Evolutionary conservation across 352 stramenopile species (phyloP).

Genomic region (Globisporangium ultimum): DNA sequence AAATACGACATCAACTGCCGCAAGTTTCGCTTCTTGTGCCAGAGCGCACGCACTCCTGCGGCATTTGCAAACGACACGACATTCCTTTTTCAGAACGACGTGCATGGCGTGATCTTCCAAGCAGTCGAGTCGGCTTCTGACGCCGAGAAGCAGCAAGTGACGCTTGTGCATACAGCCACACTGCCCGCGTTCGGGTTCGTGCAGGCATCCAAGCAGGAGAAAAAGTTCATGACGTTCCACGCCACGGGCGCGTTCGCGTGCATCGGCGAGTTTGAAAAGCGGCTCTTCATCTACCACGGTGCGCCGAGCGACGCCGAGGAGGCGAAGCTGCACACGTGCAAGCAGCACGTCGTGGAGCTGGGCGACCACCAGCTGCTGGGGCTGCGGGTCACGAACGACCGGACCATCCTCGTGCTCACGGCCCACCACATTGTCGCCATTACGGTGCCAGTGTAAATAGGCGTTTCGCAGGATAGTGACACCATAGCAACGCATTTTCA

Average conservation of each 20-base stretch:
- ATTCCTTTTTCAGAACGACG: constrained; percentile 80
- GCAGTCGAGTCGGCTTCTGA: constrained; percentile 16
- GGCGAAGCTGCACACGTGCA: constrained; percentile 37
- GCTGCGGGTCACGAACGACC: constrained; percentile 39
- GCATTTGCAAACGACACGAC: constrained; percentile 10
- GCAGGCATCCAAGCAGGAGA: constrained; percentile 85
- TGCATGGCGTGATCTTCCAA: constrained; percentile 67
- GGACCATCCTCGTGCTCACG: constrained; percentile 54
- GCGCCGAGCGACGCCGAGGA: constrained; percentile 23
- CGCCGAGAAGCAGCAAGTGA: constrained; percentile 17
- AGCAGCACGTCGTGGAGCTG: constrained; percentile 71
- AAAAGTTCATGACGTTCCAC: constrained; percentile 78
- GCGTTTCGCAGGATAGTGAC: neutral
- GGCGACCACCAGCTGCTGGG: constrained; percentile 62
- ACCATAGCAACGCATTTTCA: neutral
- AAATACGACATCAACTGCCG: constrained; percentile 64
- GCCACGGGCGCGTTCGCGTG: constrained; percentile 47
- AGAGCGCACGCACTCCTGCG: constrained; percentile 17
- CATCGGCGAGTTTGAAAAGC: constrained; percentile 77
- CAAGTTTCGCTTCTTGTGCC: constrained; percentile 61
- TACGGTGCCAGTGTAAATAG: constrained; percentile 12
- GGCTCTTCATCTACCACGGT: constrained; percentile 71
- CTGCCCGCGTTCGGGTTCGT: constrained; percentile 82
- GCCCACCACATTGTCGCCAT: constrained; percentile 39
- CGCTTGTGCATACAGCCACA: constrained; percentile 44